Evolutionary conservation across 306 rosid species (phyloP).

Genomic region (Cotoneaster glaucophyllus): DNA sequence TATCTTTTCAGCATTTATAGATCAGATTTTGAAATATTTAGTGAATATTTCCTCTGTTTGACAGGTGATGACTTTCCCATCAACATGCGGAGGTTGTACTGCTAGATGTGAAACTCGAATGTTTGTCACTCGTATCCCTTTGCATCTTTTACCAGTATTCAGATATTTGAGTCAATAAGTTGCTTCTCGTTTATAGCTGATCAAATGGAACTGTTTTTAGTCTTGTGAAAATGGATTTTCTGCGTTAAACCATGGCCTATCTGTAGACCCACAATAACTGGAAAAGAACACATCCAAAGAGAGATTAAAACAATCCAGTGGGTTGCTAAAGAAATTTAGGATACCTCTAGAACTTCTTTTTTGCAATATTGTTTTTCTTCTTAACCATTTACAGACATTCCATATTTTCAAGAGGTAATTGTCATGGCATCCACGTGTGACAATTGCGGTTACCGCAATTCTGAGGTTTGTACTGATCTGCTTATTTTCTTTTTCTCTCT

Average conservation of each 20-base stretch:
- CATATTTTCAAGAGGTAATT: conserved; percentile 91
- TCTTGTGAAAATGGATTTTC: not conserved
- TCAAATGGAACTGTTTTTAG: not conserved
- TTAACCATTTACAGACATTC: conserved; percentile 69
- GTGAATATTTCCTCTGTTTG: conserved; percentile 10
- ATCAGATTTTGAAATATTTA: not conserved
- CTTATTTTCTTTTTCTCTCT: conserved; percentile 3
- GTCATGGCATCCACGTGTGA: conserved; percentile 99
- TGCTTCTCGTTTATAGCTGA: not conserved
- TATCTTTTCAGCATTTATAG: not conserved
- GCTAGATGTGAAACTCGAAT: conserved; percentile 81
- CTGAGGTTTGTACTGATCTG: conserved; percentile 65
- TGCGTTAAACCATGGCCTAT: not conserved
- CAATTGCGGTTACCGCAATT: conserved; percentile 87
- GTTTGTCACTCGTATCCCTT: conserved; percentile 93
- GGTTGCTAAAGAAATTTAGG: not conserved
- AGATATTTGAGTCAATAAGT: not conserved
- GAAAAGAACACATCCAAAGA: not conserved
- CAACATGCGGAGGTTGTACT: conserved; percentile 82
- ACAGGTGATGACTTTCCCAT: conserved; percentile 98
- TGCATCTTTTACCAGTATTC: conserved; percentile 2
- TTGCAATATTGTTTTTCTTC: conserved; percentile 17
- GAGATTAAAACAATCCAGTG: not conserved
- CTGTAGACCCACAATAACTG: not conserved
- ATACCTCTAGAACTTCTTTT: not conserved